Evolutionary conservation across 768 basidiomycete species (phyloP).

Genomic region (Daedalea quercina): DNA sequence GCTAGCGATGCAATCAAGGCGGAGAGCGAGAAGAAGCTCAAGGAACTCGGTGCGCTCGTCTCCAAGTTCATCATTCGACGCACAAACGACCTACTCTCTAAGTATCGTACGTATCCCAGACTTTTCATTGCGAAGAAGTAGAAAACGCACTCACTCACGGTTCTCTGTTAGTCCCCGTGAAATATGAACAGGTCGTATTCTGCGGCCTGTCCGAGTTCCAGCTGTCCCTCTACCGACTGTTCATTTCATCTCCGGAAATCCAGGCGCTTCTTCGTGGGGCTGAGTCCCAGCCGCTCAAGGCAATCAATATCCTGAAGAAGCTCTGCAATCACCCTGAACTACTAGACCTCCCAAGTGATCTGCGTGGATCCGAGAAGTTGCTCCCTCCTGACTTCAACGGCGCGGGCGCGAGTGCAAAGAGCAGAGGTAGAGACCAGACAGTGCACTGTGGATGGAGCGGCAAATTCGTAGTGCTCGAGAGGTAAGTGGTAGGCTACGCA

Average conservation of each 20-base stretch:
- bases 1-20: slow-evolving; percentile 74
- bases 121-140: slow-evolving; percentile 3
- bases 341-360: slow-evolving; percentile 76
- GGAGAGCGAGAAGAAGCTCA: slow-evolving; percentile 84
- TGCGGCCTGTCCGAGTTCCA: slow-evolving; percentile 83
- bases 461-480: slow-evolving; percentile 89
- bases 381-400: slow-evolving; percentile 81
- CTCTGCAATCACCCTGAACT: slow-evolving; percentile 94
- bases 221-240: slow-evolving; percentile 76
- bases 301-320: slow-evolving; percentile 92
- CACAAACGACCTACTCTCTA: slow-evolving; percentile 90
- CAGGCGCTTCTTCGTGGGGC: slow-evolving; percentile 81
- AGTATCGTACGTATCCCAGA: slow-evolving; percentile 64
- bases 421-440: slow-evolving; percentile 35
- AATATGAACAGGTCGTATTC: slow-evolving; percentile 98
- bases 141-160: slow-evolving; percentile 1
- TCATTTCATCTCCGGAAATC: slow-evolving; percentile 90
- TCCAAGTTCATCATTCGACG: slow-evolving; percentile 92
- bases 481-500: slow-evolving; percentile 37
- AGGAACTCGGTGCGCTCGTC: slow-evolving; percentile 81
- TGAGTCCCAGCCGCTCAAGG: slow-evolving; percentile 91
- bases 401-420: slow-evolving; percentile 35
- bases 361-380: slow-evolving; percentile 73
- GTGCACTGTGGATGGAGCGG: slow-evolving; percentile 84
- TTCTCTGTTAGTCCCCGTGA: slow-evolving; percentile 76